Base-by-base conservation (phyloP, 441 rosid species). In the Bruguiera hainesii region DNA sequence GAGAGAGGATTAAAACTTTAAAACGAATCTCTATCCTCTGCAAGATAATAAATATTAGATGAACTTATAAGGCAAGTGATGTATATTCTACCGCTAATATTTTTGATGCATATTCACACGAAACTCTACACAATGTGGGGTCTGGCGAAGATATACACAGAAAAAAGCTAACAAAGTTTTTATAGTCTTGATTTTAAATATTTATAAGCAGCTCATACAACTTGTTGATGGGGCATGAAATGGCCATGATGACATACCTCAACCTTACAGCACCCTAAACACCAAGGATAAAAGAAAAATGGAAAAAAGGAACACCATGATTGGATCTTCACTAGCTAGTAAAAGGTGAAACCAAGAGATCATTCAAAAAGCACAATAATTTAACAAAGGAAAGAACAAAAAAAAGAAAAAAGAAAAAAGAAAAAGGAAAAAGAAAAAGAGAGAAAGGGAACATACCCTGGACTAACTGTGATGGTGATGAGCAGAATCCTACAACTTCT, bases 371-470 rank as follows among this genome's bases (percentile, higher is more conserved):
- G 58, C 11, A 11, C 28, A 23, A n/a, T 8, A 53, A 23, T 53
- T 21, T 5, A 2, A 7, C 26, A 5, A 20, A 5, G 57, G 3
- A 23, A 3, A 42, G 18, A 3, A 37, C 6, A 16, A 8, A 5
- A 29, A 29, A 10, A 5, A 29, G 23, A 10, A 23, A 23, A 23
- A 23, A 15, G 6, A 50, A 35, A 28, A 30, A 16, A 1, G 19
- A 31, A 4, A 25, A 1, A n/a, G 7, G 3, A 23, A 71, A 21
- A 2, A 53, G 29, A 23, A 21, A 21, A 21, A 21, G 29, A 53
- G 23, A n/a, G 28, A 53, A 15, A 53, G 28, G 6, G 58, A 15
- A 4, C 23, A 15, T 15, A 53, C 58, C 78, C 71, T 68, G 64
- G 28, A 55, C 61, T 63, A 11, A 51, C 42, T 1, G n/a, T 25